Evolutionary conservation across 2,329 filamentous ascomycete genomes (phyloP).

Genomic region (Aspergillus hortae): DNA sequence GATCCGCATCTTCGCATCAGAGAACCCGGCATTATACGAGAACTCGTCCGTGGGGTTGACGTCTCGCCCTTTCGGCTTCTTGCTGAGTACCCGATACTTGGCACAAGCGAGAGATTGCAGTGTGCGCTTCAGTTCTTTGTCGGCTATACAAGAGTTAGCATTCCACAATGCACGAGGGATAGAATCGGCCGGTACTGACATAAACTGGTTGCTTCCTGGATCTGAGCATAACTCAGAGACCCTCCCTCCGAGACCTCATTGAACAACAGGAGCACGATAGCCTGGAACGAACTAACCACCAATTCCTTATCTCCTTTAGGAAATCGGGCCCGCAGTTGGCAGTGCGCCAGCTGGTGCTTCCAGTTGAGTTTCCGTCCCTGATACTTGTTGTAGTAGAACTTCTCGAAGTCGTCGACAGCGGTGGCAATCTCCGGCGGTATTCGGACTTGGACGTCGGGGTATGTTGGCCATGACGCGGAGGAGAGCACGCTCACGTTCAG

Average conservation of each 20-base stretch:
- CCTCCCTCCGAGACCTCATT: slow-evolving; percentile 65
- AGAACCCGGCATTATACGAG: slow-evolving; percentile 72
- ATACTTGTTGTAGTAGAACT: slow-evolving; percentile 85
- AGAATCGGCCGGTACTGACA: slow-evolving; percentile 43
- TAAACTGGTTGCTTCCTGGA: slow-evolving; percentile 70
- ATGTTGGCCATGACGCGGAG: slow-evolving; percentile 86
- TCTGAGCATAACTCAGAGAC: slow-evolving; percentile 69
- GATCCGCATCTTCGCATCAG: slow-evolving; percentile 78
- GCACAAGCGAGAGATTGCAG: slow-evolving; percentile 93
- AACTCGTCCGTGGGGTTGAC: slow-evolving; percentile 78
- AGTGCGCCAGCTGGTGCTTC: slow-evolving; percentile 92
- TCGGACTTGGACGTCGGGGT: slow-evolving; percentile 70
- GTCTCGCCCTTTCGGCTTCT: slow-evolving; percentile 80
- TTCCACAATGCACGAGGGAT: not conserved
- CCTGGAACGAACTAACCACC: slow-evolving; percentile 87
- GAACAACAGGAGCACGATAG: slow-evolving; percentile 85
- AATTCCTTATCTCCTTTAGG: slow-evolving; percentile 79
- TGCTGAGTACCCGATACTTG: slow-evolving; percentile 76
- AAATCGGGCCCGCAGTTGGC: slow-evolving; percentile 77
- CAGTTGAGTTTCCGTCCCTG: slow-evolving; percentile 81
- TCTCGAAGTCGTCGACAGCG: slow-evolving; percentile 78
- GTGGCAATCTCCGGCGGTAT: slow-evolving; percentile 71
- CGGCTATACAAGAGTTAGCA: slow-evolving; percentile 47
- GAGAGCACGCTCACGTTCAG: slow-evolving; percentile 88
- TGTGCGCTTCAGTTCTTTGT: slow-evolving; percentile 78